These are phyloP conservation scores for Globisporangium carolinianum DNA, from an alignment of 352 stramenopile genomes.

Conservation along the genomic window DNA sequence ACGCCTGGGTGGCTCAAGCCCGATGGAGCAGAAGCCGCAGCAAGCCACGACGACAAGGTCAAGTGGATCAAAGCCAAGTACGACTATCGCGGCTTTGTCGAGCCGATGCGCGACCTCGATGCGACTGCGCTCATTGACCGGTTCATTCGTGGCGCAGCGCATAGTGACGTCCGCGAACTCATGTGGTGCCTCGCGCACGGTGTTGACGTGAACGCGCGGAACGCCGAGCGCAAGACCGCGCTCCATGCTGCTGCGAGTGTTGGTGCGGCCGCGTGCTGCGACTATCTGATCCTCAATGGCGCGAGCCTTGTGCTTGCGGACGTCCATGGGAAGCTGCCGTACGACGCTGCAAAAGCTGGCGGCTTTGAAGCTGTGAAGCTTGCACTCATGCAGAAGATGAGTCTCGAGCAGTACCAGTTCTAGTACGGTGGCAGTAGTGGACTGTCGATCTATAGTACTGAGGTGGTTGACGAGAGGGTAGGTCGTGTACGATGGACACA, in stretches of 20 bases:
- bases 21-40: conserved; percentile 10
- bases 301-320: conserved; percentile 55
- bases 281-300: conserved; percentile 79
- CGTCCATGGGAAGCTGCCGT: conserved; percentile 37
- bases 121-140: conserved; percentile 27
- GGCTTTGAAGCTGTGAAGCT: conserved; percentile 63
- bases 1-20: conserved; percentile 50
- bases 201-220: conserved; percentile 64
- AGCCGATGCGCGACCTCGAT: conserved; percentile 18
- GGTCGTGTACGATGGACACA: no score
- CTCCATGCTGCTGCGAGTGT: conserved; percentile 40
- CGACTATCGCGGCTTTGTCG: conserved; percentile 62
- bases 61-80: conserved; percentile 86
- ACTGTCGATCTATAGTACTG: no score
- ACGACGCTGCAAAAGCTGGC: conserved; percentile 47
- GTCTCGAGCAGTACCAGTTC: conserved; percentile 52
- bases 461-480: no score
- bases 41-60: conserved; percentile 63
- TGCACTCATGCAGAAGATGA: conserved; percentile 67
- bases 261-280: conserved; percentile 41
- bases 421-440: conserved; percentile 11
- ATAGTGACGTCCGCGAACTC: conserved; percentile 42
- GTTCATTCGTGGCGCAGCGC: conserved; percentile 36
- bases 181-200: conserved; percentile 77
- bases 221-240: conserved; percentile 45